A percentile compares a stretch with the other conserved stretches of the same genome.
Evolutionary conservation across 1,139 yeast genomes (phyloP).

Genomic region (Debaryomyces subglobosus): DNA sequence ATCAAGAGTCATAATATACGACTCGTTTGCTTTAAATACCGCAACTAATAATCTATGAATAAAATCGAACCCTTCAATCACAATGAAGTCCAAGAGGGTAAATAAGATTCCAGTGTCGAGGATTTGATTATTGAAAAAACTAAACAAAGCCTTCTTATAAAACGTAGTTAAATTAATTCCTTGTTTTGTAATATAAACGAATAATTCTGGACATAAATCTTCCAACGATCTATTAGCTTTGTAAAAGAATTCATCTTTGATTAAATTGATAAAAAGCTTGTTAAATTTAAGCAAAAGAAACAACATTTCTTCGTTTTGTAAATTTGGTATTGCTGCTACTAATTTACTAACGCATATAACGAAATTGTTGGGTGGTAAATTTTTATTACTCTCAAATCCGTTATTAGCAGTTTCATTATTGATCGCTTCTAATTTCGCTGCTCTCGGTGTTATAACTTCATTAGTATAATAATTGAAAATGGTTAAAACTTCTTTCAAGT

Average conservation of each 20-base stretch:
- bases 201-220: conserved; percentile 30
- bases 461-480: conserved; percentile 39
- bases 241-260: conserved; percentile 43
- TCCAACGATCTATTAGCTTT: conserved; percentile 42
- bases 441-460: conserved; percentile 22
- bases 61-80: conserved; percentile 47
- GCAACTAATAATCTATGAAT: conserved; percentile 33
- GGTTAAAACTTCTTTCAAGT: conserved; percentile 30
- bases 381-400: conserved; percentile 15
- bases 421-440: conserved; percentile 17
- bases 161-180: conserved; percentile 37
- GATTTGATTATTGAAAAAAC: conserved; percentile 25
- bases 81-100: conserved; percentile 37
- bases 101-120: conserved; percentile 15
- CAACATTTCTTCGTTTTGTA: conserved; percentile 34
- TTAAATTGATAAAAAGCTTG: conserved; percentile 29
- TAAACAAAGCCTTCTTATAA: conserved; percentile 27
- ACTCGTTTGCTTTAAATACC: conserved; percentile 22
- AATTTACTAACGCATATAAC: conserved; percentile 26
- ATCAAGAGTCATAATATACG: conserved; percentile 24
- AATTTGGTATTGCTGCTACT: conserved; percentile 23
- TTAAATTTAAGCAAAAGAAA: conserved; percentile 39
- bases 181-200: conserved; percentile 39
- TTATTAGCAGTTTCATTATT: conserved; percentile 14
- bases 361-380: conserved; percentile 27